A percentile compares a stretch with the other conserved stretches of the same genome.
Evolutionary conservation across 495 filamentous ascomycete genomes (phyloP).

Genomic region (Penicillium paxilli): DNA sequence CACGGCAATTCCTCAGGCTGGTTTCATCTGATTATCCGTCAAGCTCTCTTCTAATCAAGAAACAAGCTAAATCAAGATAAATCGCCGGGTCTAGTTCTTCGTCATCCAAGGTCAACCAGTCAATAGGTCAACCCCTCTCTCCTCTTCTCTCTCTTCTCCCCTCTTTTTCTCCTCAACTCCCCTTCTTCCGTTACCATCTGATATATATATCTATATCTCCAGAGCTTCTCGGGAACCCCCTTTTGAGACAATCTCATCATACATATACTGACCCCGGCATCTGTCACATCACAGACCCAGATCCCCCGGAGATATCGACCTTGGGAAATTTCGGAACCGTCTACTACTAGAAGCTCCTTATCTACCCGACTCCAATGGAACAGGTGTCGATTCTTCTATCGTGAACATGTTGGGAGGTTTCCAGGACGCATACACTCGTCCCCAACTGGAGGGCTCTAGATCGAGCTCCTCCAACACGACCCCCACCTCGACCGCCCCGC

Average conservation of each 20-base stretch:
- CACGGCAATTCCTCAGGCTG: not conserved
- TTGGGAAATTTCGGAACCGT: too few relatives aligned
- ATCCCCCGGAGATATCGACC: too few relatives aligned
- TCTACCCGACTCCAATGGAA: not conserved
- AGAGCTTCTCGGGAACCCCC: too few relatives aligned
- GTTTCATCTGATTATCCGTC: too few relatives aligned
- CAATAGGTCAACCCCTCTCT: slow-evolving; percentile 5
- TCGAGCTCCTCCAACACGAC: slow-evolving; percentile 38
- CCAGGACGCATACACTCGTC: slow-evolving; percentile 39
- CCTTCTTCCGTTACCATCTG: not conserved
- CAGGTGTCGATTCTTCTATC: slow-evolving; percentile 46
- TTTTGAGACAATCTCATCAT: too few relatives aligned
- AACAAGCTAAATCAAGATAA: slow-evolving; percentile 1
- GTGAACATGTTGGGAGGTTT: slow-evolving; percentile 54
- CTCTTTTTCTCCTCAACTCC: slow-evolving; percentile 8
- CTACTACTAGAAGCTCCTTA: too few relatives aligned
- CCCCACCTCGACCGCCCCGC: slow-evolving; percentile 45
- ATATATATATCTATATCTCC: too few relatives aligned
- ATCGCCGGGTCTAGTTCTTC: slow-evolving; percentile 12
- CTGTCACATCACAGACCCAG: not conserved
- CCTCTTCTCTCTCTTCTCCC: slow-evolving; percentile 11
- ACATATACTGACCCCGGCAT: not conserved
- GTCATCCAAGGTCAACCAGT: slow-evolving; percentile 22
- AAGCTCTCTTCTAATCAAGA: not conserved
- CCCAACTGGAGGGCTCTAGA: slow-evolving; percentile 28